phyloP scores from a whole-genome alignment of 176 grass and related monocot species.

The Leersia perrieri region DNA sequence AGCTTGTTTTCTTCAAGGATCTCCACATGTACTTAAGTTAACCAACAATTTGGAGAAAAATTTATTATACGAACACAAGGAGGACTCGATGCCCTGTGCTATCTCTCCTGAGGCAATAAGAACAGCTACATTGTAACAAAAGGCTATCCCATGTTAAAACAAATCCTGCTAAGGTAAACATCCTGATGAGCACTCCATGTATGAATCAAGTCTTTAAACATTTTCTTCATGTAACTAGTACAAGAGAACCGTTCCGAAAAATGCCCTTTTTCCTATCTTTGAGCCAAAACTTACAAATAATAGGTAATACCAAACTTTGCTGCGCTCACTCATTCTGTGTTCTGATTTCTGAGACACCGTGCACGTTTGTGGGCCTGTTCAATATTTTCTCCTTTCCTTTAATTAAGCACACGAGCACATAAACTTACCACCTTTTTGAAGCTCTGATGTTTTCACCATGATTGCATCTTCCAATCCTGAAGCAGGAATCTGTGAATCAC shows the following conservation, averaged over 20 bases:
- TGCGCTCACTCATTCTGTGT: neutral
- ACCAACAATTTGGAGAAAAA: slow-evolving; percentile 6
- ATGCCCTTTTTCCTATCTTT: neutral
- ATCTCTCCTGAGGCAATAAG: neutral
- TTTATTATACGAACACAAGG: neutral
- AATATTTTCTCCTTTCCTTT: slow-evolving; percentile 2
- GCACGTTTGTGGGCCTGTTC: neutral
- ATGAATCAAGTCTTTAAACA: neutral
- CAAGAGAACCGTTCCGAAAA: neutral
- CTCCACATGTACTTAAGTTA: neutral
- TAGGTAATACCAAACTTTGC: neutral
- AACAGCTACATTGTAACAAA: slow-evolving; percentile 20
- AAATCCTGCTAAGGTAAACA: slow-evolving; percentile 15
- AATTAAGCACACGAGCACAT: slow-evolving; percentile 11
- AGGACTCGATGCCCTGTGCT: neutral
- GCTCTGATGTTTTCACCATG: slow-evolving; percentile 3
- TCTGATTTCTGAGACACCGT: neutral
- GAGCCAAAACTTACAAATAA: neutral
- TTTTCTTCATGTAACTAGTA: slow-evolving; percentile 19
- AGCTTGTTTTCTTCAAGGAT: slow-evolving; percentile 19
- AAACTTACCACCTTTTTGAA: slow-evolving; percentile 42
- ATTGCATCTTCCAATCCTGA: slow-evolving; percentile 24
- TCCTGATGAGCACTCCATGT: slow-evolving; percentile 11
- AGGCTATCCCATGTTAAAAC: slow-evolving; percentile 6
- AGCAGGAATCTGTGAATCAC: slow-evolving; percentile 5